Percentiles rank a stretch among this genome's conserved stretches.
phyloP scores from a whole-genome alignment of 2,329 filamentous ascomycete species.

The Botrytis fragariae region DNA sequence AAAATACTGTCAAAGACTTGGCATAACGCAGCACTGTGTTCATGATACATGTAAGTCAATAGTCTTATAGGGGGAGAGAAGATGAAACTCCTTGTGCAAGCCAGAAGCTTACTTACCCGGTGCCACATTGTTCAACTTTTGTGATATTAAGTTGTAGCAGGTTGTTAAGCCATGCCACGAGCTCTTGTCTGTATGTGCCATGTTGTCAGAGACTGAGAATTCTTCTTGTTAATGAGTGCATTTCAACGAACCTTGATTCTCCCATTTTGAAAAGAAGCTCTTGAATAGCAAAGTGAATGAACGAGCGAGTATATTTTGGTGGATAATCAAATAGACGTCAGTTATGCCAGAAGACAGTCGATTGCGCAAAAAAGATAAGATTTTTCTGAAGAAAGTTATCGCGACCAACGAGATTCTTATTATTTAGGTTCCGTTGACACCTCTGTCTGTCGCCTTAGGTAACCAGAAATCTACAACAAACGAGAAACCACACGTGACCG shows the following conservation, averaged over 20 bases:
- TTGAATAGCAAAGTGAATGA: conserved; percentile 5
- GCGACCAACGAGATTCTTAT: conserved; percentile 15
- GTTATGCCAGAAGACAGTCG: not conserved
- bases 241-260: conserved; percentile 37
- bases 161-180: conserved; percentile 95
- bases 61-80: conserved; percentile 29
- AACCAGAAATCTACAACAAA: conserved; percentile 15
- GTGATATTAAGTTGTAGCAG: conserved; percentile 97
- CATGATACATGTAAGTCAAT: conserved; percentile 15
- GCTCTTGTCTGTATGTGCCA: conserved; percentile 71
- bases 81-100: conserved; percentile 35
- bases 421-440: conserved; percentile 12
- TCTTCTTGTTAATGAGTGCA: conserved; percentile 19
- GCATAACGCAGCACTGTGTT: conserved; percentile 80
- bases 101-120: conserved; percentile 64
- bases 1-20: conserved; percentile 99
- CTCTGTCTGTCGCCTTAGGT: conserved; percentile 18
- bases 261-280: conserved; percentile 32
- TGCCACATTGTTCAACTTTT: conserved; percentile 98
- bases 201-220: conserved; percentile 25
- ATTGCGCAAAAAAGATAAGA: not conserved
- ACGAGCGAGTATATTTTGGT: not conserved
- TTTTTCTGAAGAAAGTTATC: conserved; percentile 18
- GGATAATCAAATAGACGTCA: not conserved
- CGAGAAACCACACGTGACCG: not conserved